These are phyloP conservation scores for Botryotinia convoluta DNA, from an alignment of 2,329 filamentous ascomycete species.

Conservation along the genomic window DNA sequence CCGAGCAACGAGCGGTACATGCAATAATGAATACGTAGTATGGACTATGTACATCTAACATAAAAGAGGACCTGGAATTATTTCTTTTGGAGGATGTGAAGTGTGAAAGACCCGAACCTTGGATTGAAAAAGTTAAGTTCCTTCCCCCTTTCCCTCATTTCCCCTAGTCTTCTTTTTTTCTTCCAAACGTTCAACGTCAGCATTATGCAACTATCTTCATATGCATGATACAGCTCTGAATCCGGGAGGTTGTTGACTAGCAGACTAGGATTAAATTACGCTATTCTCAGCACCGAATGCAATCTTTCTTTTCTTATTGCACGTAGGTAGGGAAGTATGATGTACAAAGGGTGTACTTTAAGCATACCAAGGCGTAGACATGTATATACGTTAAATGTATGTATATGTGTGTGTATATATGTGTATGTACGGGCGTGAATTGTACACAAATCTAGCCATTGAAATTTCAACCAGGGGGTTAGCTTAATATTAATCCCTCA, in stretches of 20 bases:
- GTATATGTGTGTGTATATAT: neutral
- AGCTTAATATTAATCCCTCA: constrained; percentile 9
- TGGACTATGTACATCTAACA: neutral
- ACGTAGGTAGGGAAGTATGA: neutral
- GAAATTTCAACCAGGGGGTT: neutral
- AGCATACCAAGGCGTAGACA: neutral
- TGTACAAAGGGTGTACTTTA: neutral
- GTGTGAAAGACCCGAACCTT: neutral
- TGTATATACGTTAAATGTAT: neutral
- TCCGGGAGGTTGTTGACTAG: neutral
- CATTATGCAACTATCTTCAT: constrained; percentile 7
- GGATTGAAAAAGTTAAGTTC: neutral
- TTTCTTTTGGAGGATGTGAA: neutral
- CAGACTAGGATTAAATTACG: neutral
- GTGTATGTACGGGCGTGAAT: neutral
- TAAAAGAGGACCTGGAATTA: neutral
- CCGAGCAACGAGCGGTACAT: neutral
- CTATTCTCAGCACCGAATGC: neutral
- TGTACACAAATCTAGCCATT: neutral
- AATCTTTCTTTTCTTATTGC: neutral
- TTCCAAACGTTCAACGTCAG: neutral
- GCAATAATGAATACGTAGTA: neutral
- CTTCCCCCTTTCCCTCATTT: neutral
- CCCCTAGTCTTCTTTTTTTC: neutral
- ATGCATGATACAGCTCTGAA: neutral